A percentile compares a stretch with the other conserved stretches of the same genome.
phyloP scores from a whole-genome alignment of 345 rosid genomes.

The Microthlaspi erraticum region DNA sequence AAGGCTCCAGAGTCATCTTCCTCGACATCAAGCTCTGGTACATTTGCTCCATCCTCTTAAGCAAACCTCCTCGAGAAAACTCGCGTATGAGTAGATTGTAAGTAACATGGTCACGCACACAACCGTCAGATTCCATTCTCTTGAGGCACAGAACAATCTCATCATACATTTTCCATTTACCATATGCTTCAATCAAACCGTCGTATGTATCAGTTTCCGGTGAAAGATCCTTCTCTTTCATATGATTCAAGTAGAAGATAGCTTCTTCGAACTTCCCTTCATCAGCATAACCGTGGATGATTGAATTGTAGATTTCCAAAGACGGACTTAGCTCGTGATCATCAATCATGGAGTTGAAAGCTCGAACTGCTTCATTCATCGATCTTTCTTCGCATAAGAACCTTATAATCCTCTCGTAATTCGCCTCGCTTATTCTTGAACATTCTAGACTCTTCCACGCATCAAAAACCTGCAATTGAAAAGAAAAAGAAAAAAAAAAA shows the following conservation, averaged over 20 bases:
- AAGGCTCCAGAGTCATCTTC: conserved; percentile 58
- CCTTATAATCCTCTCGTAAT: conserved; percentile 61
- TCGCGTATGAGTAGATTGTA: conserved; percentile 67
- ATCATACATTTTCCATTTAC: conserved; percentile 63
- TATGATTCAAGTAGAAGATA: conserved; percentile 48
- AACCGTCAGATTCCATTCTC: conserved; percentile 62
- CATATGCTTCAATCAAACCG: conserved; percentile 64
- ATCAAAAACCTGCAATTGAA: conserved; percentile 59
- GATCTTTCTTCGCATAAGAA: conserved; percentile 53
- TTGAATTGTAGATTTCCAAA: conserved; percentile 54
- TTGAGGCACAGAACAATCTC: conserved; percentile 62
- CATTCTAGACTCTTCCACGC: conserved; percentile 61
- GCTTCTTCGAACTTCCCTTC: conserved; percentile 60
- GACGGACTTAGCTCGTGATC: conserved; percentile 48
- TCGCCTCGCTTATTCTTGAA: conserved; percentile 53
- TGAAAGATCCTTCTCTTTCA: conserved; percentile 51
- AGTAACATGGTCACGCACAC: conserved; percentile 59
- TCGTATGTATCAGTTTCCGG: conserved; percentile 57
- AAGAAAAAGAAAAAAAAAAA: neutral
- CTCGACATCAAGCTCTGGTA: conserved; percentile 50
- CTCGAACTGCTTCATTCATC: conserved; percentile 56
- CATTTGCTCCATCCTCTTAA: conserved; percentile 62
- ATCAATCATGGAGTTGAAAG: conserved; percentile 52
- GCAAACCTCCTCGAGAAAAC: conserved; percentile 65
- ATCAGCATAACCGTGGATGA: conserved; percentile 57